These are phyloP conservation scores for Quercus tomentella DNA, from an alignment of 331 rosid genomes.

Conservation along the genomic window DNA sequence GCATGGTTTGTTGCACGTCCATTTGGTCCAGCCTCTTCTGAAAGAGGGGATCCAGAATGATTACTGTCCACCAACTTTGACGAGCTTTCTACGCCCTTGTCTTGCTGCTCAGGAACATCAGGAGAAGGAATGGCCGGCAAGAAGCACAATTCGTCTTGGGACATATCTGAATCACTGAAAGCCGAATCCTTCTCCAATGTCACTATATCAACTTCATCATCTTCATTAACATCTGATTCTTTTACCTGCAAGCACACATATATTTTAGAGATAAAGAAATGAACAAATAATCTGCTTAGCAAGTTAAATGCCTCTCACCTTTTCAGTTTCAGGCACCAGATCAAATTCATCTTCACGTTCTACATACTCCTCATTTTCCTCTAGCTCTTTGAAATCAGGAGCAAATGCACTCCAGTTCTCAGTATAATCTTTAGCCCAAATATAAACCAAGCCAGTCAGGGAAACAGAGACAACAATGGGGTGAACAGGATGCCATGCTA, in stretches of 20 bases:
- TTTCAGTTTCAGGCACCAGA: constrained; percentile 78
- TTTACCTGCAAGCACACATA: constrained; percentile 52
- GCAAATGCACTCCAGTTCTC: constrained; percentile 99
- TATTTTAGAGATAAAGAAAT: background rate
- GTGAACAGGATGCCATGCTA: constrained; percentile 87
- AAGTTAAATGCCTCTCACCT: constrained; percentile 43
- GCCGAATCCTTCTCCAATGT: constrained; percentile 75
- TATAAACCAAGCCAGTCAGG: constrained; percentile 71
- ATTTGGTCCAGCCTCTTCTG: constrained; percentile 82
- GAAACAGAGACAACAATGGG: constrained; percentile 87
- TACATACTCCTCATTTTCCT: constrained; percentile 89
- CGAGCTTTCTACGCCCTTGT: constrained; percentile 67
- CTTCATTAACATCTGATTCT: constrained; percentile 74
- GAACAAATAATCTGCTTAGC: background rate
- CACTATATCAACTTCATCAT: constrained; percentile 83
- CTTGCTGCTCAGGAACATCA: constrained; percentile 62
- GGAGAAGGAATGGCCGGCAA: constrained; percentile 81
- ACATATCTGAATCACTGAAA: constrained; percentile 91
- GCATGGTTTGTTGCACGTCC: constrained; percentile 57
- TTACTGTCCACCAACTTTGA: constrained; percentile 72
- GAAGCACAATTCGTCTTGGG: constrained; percentile 83
- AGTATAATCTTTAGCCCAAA: constrained; percentile 97
- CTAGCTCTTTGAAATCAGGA: constrained; percentile 96
- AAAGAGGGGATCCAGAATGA: constrained; percentile 86
- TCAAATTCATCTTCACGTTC: constrained; percentile 96